These are phyloP conservation scores for Ophiocordyceps australis DNA, from an alignment of 2,329 filamentous ascomycete genomes.

Conservation along the genomic window DNA sequence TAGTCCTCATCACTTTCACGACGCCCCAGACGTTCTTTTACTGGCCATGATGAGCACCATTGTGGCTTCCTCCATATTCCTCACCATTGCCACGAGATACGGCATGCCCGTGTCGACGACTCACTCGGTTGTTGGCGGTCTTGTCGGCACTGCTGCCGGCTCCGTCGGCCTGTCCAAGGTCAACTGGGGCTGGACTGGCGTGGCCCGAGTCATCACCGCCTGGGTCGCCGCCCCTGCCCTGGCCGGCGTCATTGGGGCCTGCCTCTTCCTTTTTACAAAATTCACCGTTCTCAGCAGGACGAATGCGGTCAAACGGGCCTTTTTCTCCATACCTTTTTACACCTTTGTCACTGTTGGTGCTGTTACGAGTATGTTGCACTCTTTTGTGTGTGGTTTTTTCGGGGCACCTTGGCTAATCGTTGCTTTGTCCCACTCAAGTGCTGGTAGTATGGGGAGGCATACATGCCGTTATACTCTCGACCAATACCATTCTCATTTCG, in stretches of 20 bases:
- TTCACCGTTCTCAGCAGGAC: conserved; percentile 10
- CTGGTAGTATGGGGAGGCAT: conserved; percentile 31
- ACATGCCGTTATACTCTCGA: conserved; percentile 7
- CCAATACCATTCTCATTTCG: conserved; percentile 9
- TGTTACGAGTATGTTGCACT: conserved; percentile 14
- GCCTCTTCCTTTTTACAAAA: conserved; percentile 16
- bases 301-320: conserved; percentile 13
- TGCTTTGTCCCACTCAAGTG: no score
- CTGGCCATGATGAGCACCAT: conserved; percentile 36
- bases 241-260: conserved; percentile 12
- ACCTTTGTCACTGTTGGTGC: conserved; percentile 17
- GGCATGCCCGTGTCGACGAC: conserved; percentile 36
- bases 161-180: conserved; percentile 16
- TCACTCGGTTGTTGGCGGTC: conserved; percentile 27
- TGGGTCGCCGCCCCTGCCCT: conserved; percentile 18
- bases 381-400: no score
- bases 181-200: conserved; percentile 17
- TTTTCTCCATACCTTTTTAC: conserved; percentile 17
- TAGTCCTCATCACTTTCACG: conserved; percentile 20
- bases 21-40: conserved; percentile 26
- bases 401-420: no score
- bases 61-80: conserved; percentile 28
- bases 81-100: conserved; percentile 30
- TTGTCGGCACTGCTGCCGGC: conserved; percentile 17
- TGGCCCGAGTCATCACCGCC: conserved; percentile 18